phyloP scores from a whole-genome alignment of 805 yeast genomes.

The Sugiyamaella qingdaonensis region DNA sequence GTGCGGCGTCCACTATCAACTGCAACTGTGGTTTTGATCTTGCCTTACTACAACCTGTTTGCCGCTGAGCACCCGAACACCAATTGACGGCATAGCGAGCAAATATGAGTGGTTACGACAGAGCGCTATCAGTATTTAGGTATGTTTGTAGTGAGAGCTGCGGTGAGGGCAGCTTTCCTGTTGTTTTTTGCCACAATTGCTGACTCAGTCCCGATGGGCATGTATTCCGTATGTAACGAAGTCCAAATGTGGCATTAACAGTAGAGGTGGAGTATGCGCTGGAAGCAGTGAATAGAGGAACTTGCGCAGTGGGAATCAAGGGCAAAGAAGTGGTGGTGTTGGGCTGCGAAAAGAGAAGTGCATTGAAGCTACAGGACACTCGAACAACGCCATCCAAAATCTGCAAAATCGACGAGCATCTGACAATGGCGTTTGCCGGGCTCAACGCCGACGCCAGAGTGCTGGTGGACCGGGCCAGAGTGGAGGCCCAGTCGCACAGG shows the following conservation, averaged over 20 bases:
- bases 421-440: slow-evolving; percentile 92
- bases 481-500: slow-evolving; percentile 93
- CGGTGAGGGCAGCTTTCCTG: background rate
- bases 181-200: background rate
- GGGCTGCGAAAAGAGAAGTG: slow-evolving; percentile 95
- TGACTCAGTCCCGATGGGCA: slow-evolving; percentile 87
- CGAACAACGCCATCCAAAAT: slow-evolving; percentile 94
- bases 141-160: slow-evolving; percentile 41
- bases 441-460: slow-evolving; percentile 97
- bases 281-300: slow-evolving; percentile 97
- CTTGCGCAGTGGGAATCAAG: slow-evolving; percentile 96
- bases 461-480: slow-evolving; percentile 89
- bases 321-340: slow-evolving; percentile 85
- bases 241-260: background rate
- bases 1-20: background rate
- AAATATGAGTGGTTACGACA: slow-evolving; percentile 95
- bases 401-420: slow-evolving; percentile 85
- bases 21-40: background rate
- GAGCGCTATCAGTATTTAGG: slow-evolving; percentile 97
- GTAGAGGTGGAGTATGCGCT: slow-evolving; percentile 91
- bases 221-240: slow-evolving; percentile 71
- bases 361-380: slow-evolving; percentile 92
- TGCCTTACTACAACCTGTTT: background rate
- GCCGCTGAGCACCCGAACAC: background rate
- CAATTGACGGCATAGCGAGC: background rate